A percentile compares a stretch with the other conserved stretches of the same genome.
Conservation (phyloP, 805 yeast species). For the Wickerhamiella shivajii region DNA sequence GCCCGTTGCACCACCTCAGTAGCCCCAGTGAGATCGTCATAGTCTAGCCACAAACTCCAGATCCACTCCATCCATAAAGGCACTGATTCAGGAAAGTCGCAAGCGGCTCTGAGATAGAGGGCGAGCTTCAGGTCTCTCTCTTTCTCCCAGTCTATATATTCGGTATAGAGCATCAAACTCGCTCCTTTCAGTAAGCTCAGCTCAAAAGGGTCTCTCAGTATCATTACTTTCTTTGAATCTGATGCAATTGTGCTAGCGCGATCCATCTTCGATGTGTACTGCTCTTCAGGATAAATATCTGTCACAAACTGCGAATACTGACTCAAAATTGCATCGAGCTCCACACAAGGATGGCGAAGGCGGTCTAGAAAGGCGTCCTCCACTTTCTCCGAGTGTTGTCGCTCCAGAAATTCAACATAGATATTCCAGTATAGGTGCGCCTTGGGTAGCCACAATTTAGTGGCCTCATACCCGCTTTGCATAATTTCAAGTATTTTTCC, state of each 20-base stretch:
- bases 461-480: background rate
- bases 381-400: too few relatives aligned
- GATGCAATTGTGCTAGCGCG: background rate
- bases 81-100: background rate
- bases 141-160: conserved; percentile 3
- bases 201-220: background rate
- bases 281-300: background rate
- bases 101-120: background rate
- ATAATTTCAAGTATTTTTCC: too few relatives aligned
- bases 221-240: background rate
- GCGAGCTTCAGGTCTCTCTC: background rate
- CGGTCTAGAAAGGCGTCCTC: background rate
- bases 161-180: background rate
- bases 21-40: too few relatives aligned
- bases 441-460: background rate
- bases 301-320: background rate
- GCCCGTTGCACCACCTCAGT: too few relatives aligned
- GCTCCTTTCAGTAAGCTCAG: background rate
- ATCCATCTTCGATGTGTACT: background rate
- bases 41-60: too few relatives aligned
- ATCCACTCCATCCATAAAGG: background rate
- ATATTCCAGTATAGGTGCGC: conserved; percentile 3
- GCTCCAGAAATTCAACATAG: background rate
- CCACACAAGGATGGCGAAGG: background rate
- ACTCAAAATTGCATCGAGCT: background rate